Evolutionary conservation across 169 alveolate genomes (phyloP), one percentile per base, ranked within the genome.

Genomic region (Babesia microti): DNA sequence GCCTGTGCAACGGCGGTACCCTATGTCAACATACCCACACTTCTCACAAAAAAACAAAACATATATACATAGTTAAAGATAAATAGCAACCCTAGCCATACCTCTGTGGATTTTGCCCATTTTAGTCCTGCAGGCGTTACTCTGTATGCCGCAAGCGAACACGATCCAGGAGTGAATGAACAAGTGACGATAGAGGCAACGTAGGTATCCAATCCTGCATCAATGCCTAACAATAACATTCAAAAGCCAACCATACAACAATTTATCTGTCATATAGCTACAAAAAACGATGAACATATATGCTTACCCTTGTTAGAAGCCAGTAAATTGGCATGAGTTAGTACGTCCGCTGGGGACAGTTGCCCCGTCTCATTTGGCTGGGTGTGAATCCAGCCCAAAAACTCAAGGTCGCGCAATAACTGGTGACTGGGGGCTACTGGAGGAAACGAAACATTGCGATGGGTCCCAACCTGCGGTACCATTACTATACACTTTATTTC

Each of bases 321-420:
- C n/a, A 46, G 41, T 12, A 44, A 57, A 36, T 57, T 59, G 7
- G 69, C 7, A 14, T 75, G 53, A 37, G 57, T 48, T 41, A 79
- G 78, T 33, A 83, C 66, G 58, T 87, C 90, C 67, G 70, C 73
- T 27, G 89, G 72, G 39, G 89, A 55, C 36, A 92, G 59, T 29
- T 60, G 50, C 57, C 84, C 71, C 12, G 70, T 56, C 48, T 93
- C 98, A 45, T 68, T 69, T 0, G 98, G 93, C 35, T 89, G 85
- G 41, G 99, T 94, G 70, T 93, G 97, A 52, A 96, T 74, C 97
- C 98, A 91, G 0, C 99, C 99, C 28, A 96, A 68, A 5, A 97
- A 96, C 58, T 92, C 98, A 53, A 96, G 66, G 47, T 91, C 95
- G 33, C 82, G 57, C 42, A 94, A 63, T 58, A 88, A 86, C 42